A percentile compares a stretch with the other conserved stretches of the same genome.
Evolutionary conservation across 2,329 filamentous ascomycete species (phyloP).

Genomic region (Hymenotorrendiella dingleyae): DNA sequence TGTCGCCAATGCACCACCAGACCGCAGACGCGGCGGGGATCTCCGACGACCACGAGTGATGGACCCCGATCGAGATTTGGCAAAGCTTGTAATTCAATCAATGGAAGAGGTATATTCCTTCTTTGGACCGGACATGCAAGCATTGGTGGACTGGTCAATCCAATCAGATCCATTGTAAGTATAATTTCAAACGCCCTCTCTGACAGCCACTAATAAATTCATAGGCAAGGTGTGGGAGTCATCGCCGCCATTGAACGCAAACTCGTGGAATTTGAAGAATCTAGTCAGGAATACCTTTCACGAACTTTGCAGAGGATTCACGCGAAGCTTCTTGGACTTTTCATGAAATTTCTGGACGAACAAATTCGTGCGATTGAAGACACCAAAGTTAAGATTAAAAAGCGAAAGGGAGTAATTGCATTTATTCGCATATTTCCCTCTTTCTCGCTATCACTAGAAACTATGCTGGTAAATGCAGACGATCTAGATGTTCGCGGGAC

Average conservation of each 20-base stretch:
- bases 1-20: constrained; percentile 59
- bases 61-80: constrained; percentile 82
- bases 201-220: constrained; percentile 14
- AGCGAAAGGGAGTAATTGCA: constrained; percentile 90
- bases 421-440: constrained; percentile 92
- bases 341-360: constrained; percentile 86
- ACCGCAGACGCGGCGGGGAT: constrained; percentile 65
- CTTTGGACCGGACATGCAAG: constrained; percentile 71
- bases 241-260: constrained; percentile 76
- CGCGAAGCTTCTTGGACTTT: constrained; percentile 65
- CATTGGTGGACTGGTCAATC: constrained; percentile 77
- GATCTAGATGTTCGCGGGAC: constrained; percentile 65
- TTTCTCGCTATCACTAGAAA: constrained; percentile 78
- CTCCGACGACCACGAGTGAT: constrained; percentile 69
- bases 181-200: not conserved
- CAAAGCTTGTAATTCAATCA: constrained; percentile 73
- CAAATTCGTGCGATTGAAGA: constrained; percentile 95
- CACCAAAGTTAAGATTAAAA: constrained; percentile 98
- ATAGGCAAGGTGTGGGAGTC: constrained; percentile 81
- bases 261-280: constrained; percentile 72
- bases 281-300: constrained; percentile 87
- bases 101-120: constrained; percentile 89
- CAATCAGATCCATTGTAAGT: constrained; percentile 75
- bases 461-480: constrained; percentile 62
- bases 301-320: constrained; percentile 75